Percentiles rank a stretch among this genome's conserved stretches.
Evolutionary conservation across 345 rosid species (phyloP).

Genomic region (Trapa incisa): DNA sequence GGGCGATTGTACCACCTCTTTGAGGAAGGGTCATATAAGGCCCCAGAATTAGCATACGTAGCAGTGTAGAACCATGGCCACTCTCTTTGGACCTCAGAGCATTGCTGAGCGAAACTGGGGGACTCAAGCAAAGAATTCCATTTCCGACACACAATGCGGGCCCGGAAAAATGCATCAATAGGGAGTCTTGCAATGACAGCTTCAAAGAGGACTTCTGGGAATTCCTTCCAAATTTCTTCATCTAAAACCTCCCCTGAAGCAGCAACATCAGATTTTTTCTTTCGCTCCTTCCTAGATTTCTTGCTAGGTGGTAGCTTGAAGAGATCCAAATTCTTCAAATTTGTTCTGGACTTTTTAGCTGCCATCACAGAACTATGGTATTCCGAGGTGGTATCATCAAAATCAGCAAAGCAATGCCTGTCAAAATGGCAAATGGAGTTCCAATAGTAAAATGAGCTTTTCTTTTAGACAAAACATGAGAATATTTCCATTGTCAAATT

Average conservation of each 20-base stretch:
- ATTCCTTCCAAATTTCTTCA: constrained; percentile 77
- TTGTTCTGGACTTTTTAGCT: constrained; percentile 54
- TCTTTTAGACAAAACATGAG: neutral
- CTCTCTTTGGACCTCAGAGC: constrained; percentile 40
- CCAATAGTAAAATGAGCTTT: neutral
- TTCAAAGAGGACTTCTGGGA: constrained; percentile 89
- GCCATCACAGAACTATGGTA: constrained; percentile 57
- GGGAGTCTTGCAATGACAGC: constrained; percentile 90
- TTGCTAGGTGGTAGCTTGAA: constrained; percentile 61
- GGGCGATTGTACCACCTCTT: constrained; percentile 92
- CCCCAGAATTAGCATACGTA: constrained; percentile 74
- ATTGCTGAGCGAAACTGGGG: constrained; percentile 62
- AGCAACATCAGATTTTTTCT: constrained; percentile 31
- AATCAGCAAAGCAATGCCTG: constrained; percentile 58
- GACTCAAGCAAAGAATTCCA: constrained; percentile 74
- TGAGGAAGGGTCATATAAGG: constrained; percentile 67
- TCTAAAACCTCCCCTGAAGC: constrained; percentile 47
- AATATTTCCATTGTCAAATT: neutral
- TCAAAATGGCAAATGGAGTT: neutral
- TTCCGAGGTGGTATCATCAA: constrained; percentile 57
- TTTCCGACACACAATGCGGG: constrained; percentile 68
- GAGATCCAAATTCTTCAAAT: constrained; percentile 51
- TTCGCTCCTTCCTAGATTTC: constrained; percentile 58
- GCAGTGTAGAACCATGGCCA: constrained; percentile 89
- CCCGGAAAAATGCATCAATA: constrained; percentile 62